Conservation (phyloP, 345 rosid genomes). For the Eutrema heterophyllum region DNA sequence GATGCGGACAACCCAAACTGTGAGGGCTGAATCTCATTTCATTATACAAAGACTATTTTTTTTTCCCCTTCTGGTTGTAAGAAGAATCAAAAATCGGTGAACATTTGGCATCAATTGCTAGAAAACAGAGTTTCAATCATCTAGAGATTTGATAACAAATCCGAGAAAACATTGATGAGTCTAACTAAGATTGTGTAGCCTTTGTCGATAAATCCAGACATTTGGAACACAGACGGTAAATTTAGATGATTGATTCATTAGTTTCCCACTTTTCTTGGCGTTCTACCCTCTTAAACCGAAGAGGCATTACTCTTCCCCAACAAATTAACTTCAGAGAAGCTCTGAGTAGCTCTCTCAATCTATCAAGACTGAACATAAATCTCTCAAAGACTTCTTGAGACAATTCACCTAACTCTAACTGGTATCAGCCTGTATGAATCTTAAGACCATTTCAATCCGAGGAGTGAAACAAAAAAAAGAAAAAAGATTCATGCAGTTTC, state of each 20-base stretch:
- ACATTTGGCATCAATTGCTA: neutral
- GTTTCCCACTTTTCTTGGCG: no score
- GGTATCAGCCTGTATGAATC: no score
- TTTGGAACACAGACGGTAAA: no score
- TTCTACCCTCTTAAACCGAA: conserved; percentile 58
- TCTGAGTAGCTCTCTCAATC: conserved; percentile 95
- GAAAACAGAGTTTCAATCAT: conserved; percentile 4
- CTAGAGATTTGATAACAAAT: neutral
- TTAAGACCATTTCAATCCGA: no score
- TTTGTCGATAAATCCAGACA: neutral
- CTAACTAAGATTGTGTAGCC: neutral
- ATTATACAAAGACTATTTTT: neutral
- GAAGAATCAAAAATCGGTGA: neutral
- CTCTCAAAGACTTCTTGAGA: conserved; percentile 86
- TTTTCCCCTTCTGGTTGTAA: neutral
- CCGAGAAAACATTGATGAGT: neutral
- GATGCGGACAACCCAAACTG: conserved; percentile 47
- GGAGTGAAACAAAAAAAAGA: no score
- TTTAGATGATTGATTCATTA: no score
- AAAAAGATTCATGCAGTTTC: no score
- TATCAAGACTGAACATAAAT: conserved; percentile 83
- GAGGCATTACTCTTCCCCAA: conserved; percentile 72
- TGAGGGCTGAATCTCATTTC: conserved; percentile 17
- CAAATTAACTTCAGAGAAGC: conserved; percentile 73
- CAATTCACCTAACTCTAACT: conserved; percentile 23